Base-by-base conservation (phyloP, 371 early-diverging fungal genomes). In the Mortierella sp. region DNA sequence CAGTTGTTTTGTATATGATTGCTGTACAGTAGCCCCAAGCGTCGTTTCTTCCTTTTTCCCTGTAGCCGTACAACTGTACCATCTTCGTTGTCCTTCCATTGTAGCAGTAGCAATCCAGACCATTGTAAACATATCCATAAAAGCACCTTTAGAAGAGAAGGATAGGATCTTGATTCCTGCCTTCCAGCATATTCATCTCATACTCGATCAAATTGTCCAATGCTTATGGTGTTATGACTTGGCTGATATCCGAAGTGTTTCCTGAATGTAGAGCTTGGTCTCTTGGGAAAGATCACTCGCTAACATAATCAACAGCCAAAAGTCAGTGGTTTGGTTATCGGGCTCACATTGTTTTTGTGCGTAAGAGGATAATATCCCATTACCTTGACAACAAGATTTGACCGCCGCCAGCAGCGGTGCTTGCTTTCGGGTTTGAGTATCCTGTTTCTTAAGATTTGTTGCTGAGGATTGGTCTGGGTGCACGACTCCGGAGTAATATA, bases 401-500 rank as follows among this genome's bases (percentile, higher is more conserved):
- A 76, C 76, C 4, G 76, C 68, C 12, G 69, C 65, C 22, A 76
- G 43, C 22, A 76, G 61, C 17, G 76, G 69, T 6, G 51, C 14
- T 40, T 72, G 52, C 24, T 62, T 57, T 8, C 16, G 24, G 13
- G 34, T 37, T 10, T 3, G 21, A 24, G 47, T 17, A 9, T 46
- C 27, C 41, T 34, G 44, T 43, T 67, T 67, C 47, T 24, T 52
- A 10, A n/a, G 53, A 0, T 34, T n/a, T 16, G 22, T 44, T 2
- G 24, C 55, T 3, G 31, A 25, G 10, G 27, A 4, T 0, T 41
- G 54, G 7, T 58, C 59, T 9, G 57, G 1, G 1, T 40, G 24
- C 7, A 51, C 46, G 10, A 58, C 67, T 2, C 69, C 65, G 0
- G 80, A 54, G 67, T 81, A 86, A 57, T 67, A 76, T 21, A 86